These are phyloP conservation scores for Daldinia loculata DNA, from an alignment of 495 filamentous ascomycete genomes.

Conservation along the genomic window DNA sequence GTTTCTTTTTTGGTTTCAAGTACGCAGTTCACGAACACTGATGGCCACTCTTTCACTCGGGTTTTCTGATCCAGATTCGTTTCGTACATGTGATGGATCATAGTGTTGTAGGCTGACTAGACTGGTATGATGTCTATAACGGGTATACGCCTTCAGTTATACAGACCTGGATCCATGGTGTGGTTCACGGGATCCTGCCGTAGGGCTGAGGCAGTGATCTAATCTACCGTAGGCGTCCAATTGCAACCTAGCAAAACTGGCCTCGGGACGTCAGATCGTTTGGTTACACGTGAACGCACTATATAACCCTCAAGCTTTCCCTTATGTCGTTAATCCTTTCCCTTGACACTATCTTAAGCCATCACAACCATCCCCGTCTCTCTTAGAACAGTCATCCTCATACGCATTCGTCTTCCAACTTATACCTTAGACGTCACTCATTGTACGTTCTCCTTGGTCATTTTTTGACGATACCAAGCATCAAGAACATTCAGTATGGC, in stretches of 20 bases:
- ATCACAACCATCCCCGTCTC: background rate
- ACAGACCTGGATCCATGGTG: slow-evolving; percentile 31
- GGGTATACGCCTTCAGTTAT: slow-evolving; percentile 26
- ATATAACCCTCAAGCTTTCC: slow-evolving; percentile 34
- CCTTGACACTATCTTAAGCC: slow-evolving; percentile 9
- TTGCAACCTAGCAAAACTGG: slow-evolving; percentile 30
- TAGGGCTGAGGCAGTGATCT: slow-evolving; percentile 41
- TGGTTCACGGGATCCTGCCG: slow-evolving; percentile 39
- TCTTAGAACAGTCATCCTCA: slow-evolving; percentile 3
- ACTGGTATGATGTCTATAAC: slow-evolving; percentile 11
- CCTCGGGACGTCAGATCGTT: slow-evolving; percentile 12
- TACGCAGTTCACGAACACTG: background rate
- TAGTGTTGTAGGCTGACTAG: slow-evolving; percentile 24
- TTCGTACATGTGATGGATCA: slow-evolving; percentile 17
- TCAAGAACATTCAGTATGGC: slow-evolving; percentile 8
- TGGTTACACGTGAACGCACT: slow-evolving; percentile 24
- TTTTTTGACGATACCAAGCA: background rate
- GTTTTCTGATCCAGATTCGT: slow-evolving; percentile 5
- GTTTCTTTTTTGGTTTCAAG: slow-evolving; percentile 18
- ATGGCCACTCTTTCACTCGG: background rate
- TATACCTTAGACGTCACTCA: background rate
- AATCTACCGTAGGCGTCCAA: slow-evolving; percentile 35
- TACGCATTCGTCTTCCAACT: background rate
- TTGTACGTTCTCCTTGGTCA: background rate
- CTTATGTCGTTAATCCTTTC: slow-evolving; percentile 16